These are phyloP conservation scores for Ganoderma lingzhi DNA, from an alignment of 1,284 basidiomycete species.

Conservation along the genomic window DNA sequence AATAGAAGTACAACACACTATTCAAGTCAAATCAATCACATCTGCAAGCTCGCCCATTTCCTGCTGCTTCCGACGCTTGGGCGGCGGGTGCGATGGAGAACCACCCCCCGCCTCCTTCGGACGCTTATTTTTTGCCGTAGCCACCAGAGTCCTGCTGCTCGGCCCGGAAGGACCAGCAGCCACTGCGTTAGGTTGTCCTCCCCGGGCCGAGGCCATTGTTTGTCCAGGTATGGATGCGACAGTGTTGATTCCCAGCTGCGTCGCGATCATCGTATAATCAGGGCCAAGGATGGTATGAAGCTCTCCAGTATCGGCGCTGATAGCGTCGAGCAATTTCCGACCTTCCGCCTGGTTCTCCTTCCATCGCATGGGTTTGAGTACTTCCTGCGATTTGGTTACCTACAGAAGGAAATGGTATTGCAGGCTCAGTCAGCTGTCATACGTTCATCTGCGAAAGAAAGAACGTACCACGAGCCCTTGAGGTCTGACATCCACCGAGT, in stretches of 20 bases:
- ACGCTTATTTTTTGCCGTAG: background rate
- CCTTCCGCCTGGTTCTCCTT: background rate
- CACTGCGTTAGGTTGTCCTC: background rate
- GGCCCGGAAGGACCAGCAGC: background rate
- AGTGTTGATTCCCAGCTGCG: background rate
- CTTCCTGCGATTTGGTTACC: background rate
- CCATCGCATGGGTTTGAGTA: background rate
- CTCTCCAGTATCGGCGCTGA: conserved; percentile 1
- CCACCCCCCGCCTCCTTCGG: background rate
- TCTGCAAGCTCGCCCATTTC: background rate
- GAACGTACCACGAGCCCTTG: background rate
- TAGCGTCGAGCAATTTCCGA: background rate
- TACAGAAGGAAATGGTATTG: background rate
- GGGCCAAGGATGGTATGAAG: background rate
- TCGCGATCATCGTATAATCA: conserved; percentile 1
- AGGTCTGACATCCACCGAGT: background rate
- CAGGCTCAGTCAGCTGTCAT: background rate
- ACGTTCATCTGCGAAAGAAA: background rate
- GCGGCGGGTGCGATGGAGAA: background rate
- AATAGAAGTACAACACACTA: background rate
- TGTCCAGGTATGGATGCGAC: background rate
- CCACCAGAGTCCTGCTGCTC: background rate
- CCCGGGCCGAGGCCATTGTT: background rate
- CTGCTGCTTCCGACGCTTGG: background rate
- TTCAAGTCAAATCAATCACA: conserved; percentile 2